Evolutionary conservation across 2,329 filamentous ascomycete genomes (phyloP), one percentile per base, ranked within the genome.

Genomic region (Fusarium chaquense): DNA sequence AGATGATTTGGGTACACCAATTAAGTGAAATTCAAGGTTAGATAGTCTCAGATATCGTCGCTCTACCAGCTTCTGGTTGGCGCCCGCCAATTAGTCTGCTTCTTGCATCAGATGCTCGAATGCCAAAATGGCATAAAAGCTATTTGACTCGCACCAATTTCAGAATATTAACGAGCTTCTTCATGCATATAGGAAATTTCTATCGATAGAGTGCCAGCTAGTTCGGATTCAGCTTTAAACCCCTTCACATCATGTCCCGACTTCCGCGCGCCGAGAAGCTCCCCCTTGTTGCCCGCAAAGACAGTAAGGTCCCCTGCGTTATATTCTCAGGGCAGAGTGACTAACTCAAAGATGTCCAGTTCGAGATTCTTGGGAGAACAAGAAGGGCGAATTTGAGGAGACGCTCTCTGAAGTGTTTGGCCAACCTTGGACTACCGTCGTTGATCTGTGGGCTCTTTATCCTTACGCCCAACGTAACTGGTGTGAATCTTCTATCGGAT

Each of bases 291-390:
- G 72, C 83, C 44, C 83, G 85, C 75, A 87, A 86, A 78, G 84
- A 86, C 75, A 72, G 85, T 86, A 47, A 0, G 62, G 38, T 24
- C 72, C 77, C 76, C 7, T 3, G 2, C 4, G 12, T 16, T 22
- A 6, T 26, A 35, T 7, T 22, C 18, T 22, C 2, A 13, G 20
- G 0, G 5, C 6, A 22, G 6, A 18, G 26, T 44, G 11, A 30
- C 53, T 44, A n/a, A 56, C 30, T 16, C 18, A 44, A 4, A 53
- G 15, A 6, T 3, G 4, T 4, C 20, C 43, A 87, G 84, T 87
- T 65, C 84, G 86, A 8, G 86, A 87, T 70, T 79, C 82, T 18
- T 87, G 81, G 80, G 84, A 87, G 20, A 79, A 73, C 57, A 85
- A 83, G 58, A 86, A 83, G 70, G 74, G 65, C 1, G 81, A 80